Evolutionary conservation across 371 early-diverging fungal species (phyloP).

Genomic region (Polyrhizophydium stewartii): DNA sequence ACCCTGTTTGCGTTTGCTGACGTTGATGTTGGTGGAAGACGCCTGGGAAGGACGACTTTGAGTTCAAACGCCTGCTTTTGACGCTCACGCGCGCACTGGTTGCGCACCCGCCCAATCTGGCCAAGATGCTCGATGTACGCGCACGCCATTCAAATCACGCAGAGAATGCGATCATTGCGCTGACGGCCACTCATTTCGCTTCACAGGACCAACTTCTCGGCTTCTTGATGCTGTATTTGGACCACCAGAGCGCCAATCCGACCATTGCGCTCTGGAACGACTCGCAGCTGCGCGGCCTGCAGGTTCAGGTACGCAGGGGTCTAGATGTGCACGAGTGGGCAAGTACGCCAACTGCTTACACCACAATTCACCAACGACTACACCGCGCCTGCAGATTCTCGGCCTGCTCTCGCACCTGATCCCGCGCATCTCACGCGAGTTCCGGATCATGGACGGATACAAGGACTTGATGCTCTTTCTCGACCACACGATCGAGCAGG

Average conservation of each 20-base stretch:
- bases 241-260: slow-evolving; percentile 5
- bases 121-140: slow-evolving; percentile 15
- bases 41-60: slow-evolving; percentile 18
- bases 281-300: slow-evolving; percentile 23
- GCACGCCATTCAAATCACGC: no score
- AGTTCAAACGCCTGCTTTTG: slow-evolving; percentile 24
- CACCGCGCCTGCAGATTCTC: slow-evolving; percentile 18
- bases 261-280: slow-evolving; percentile 16
- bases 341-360: background rate
- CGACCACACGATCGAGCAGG: background rate
- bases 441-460: background rate
- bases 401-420: slow-evolving; percentile 5
- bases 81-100: slow-evolving; percentile 7
- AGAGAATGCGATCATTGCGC: no score
- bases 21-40: slow-evolving; percentile 4
- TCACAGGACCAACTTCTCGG: slow-evolving; percentile 23
- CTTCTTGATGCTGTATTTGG: slow-evolving; percentile 18
- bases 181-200: no score
- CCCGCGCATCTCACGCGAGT: background rate
- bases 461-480: background rate
- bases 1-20: background rate
- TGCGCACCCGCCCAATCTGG: slow-evolving; percentile 4
- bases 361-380: slow-evolving; percentile 8
- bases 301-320: slow-evolving; percentile 18
- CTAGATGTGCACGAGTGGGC: background rate